Percentiles rank a stretch among this genome's conserved stretches.
phyloP scores from a whole-genome alignment of 768 basidiomycete genomes.

The Collybia mongolica region DNA sequence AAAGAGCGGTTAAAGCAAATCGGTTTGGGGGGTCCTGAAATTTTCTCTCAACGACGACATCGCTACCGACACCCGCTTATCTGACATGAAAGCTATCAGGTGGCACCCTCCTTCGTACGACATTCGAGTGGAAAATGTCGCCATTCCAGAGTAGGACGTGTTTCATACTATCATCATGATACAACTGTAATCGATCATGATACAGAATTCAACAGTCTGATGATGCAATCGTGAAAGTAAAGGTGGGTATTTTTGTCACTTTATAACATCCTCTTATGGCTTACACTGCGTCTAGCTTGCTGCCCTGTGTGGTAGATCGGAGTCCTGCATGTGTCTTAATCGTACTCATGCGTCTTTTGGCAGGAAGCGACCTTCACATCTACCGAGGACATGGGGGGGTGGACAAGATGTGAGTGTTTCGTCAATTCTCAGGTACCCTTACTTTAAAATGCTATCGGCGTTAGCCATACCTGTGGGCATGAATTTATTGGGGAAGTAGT shows the following conservation, averaged over 20 bases:
- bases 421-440: not conserved
- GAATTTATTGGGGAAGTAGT: constrained; percentile 77
- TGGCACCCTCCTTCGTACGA: constrained; percentile 71
- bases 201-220: constrained; percentile 63
- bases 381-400: constrained; percentile 65
- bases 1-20: not conserved
- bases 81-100: constrained; percentile 42
- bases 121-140: constrained; percentile 64
- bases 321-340: not conserved
- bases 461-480: constrained; percentile 68
- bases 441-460: not conserved
- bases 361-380: constrained; percentile 71
- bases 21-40: too few relatives aligned
- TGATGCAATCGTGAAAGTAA: constrained; percentile 77
- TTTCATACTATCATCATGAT: not conserved
- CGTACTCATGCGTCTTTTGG: constrained; percentile 1
- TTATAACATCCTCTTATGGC: not conserved
- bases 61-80: not conserved
- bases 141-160: constrained; percentile 44
- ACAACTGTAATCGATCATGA: not conserved
- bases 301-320: constrained; percentile 54
- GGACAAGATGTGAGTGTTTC: constrained; percentile 45
- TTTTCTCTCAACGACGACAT: not conserved
- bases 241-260: constrained; percentile 35
- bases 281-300: constrained; percentile 43